Conservation (phyloP, 805 yeast genomes). For the Nakazawaea laoshanensis region DNA sequence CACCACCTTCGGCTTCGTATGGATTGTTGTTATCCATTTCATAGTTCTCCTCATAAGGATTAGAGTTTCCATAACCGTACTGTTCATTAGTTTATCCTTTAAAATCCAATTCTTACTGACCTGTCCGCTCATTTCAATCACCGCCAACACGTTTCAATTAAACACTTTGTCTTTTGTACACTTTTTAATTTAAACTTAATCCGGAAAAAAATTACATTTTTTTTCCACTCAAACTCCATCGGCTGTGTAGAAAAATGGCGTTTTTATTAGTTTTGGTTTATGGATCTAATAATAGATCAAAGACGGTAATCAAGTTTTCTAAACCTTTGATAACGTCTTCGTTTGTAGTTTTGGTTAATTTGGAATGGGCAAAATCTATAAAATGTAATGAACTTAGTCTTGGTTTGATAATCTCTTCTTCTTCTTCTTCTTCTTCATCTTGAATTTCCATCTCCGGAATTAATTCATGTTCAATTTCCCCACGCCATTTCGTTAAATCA, state of each 20-base stretch:
- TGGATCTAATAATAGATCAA: conserved; percentile 22
- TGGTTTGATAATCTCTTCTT: conserved; percentile 12
- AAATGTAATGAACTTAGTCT: conserved; percentile 53
- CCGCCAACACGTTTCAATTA: no score
- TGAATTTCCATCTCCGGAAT: conserved; percentile 19
- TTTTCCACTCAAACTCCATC: no score
- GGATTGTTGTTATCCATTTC: conserved; percentile 11
- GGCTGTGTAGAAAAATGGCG: no score
- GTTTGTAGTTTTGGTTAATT: conserved; percentile 50
- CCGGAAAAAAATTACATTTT: no score
- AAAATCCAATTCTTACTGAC: no score
- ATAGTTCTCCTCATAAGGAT: conserved; percentile 13
- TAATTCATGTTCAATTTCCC: conserved; percentile 30
- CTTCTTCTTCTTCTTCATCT: conserved; percentile 25
- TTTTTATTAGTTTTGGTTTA: no score
- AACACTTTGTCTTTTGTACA: no score
- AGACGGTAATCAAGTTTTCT: conserved; percentile 42
- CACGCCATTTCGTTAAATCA: conserved; percentile 46
- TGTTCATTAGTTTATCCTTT: not conserved
- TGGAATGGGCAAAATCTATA: conserved; percentile 91
- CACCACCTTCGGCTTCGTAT: conserved; percentile 21
- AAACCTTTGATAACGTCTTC: conserved; percentile 65
- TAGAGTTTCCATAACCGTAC: conserved; percentile 11
- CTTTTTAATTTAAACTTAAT: no score
- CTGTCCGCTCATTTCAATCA: not conserved